These are phyloP conservation scores for Rhodotorula toruloides DNA, from an alignment of 768 basidiomycete species.

Conservation along the genomic window DNA sequence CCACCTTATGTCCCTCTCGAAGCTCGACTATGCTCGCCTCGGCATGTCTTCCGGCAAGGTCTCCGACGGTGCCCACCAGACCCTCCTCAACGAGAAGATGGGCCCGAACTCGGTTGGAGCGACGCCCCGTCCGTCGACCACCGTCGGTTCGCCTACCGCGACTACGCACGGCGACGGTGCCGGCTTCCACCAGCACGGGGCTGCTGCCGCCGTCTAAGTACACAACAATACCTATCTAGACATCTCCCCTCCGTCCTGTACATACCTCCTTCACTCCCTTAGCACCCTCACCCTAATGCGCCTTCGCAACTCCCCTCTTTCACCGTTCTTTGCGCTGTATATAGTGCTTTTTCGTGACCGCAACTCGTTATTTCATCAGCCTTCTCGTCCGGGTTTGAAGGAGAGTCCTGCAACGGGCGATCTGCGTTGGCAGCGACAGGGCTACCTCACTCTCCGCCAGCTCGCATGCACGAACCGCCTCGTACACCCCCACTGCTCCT, in stretches of 20 bases:
- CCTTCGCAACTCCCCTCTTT: no score
- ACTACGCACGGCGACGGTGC: not conserved
- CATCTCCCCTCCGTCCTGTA: no score
- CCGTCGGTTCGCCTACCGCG: no score
- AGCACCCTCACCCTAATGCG: no score
- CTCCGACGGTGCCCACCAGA: conserved; percentile 21
- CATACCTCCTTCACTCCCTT: no score
- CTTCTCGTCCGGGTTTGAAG: no score
- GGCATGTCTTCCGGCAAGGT: conserved; percentile 26
- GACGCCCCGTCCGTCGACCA: conserved; percentile 1
- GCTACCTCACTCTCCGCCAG: conserved; percentile 21
- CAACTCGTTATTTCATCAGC: no score
- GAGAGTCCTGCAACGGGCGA: no score
- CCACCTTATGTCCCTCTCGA: conserved; percentile 45
- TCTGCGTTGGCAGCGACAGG: no score
- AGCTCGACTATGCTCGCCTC: conserved; percentile 45
- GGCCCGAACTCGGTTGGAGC: not conserved
- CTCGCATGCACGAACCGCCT: conserved; percentile 31
- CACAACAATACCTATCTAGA: no score
- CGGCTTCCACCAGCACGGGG: conserved; percentile 1
- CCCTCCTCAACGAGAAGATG: conserved; percentile 6
- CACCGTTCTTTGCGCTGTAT: no score
- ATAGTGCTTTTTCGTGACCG: no score
- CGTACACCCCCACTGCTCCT: conserved; percentile 25
- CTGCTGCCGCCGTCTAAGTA: conserved; percentile 18